Evolutionary conservation across 495 filamentous ascomycete genomes (phyloP).

Genomic region (Podospora pseudoanserina): DNA sequence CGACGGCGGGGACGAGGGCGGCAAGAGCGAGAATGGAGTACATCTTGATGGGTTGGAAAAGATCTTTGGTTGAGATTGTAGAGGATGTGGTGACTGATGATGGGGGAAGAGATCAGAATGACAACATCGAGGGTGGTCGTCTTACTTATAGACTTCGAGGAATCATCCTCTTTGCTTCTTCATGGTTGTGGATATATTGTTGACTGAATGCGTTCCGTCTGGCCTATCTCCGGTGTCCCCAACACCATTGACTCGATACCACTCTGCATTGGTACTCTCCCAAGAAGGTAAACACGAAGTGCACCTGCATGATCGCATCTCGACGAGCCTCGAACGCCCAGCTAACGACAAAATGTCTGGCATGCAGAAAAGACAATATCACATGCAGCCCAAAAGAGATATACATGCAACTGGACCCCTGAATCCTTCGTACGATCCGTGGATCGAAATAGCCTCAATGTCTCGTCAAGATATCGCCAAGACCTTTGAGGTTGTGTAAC

Average conservation of each 20-base stretch:
- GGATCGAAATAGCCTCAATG: neutral
- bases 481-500: neutral
- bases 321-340: neutral
- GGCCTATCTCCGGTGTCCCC: constrained; percentile 3
- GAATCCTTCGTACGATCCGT: neutral
- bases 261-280: constrained; percentile 15
- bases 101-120: constrained; percentile 7
- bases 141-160: constrained; percentile 8
- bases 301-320: neutral
- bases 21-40: constrained; percentile 13
- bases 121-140: constrained; percentile 12
- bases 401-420: neutral
- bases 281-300: neutral
- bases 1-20: constrained; percentile 10
- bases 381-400: neutral
- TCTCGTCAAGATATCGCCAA: neutral
- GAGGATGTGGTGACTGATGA: constrained; percentile 3
- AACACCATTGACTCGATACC: neutral
- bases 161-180: neutral
- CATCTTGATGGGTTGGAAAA: constrained; percentile 11
- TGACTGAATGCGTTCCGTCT: neutral
- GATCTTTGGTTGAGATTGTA: too few species aligned
- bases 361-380: neutral
- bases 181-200: neutral
- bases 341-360: neutral